Evolutionary conservation across 148 eudicot species (phyloP), one percentile per base, ranked within the genome.

Genomic region (Fagopyrum esculentum): DNA sequence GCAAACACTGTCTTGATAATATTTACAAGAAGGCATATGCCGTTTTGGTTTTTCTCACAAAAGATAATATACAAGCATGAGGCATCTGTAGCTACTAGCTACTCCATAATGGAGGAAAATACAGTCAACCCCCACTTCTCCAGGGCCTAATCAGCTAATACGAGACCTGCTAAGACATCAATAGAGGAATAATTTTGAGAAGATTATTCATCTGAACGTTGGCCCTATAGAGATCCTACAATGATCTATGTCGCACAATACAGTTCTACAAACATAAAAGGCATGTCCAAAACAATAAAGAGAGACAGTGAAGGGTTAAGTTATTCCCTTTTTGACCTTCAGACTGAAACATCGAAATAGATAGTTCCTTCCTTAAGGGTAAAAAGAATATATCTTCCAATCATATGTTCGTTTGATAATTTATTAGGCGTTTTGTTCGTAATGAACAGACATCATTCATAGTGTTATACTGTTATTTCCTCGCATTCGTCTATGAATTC

Each of bases 1-100:
- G 71, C 46, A 10, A 40, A 66, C 5, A 66, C 44, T 8, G 15
- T 43, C 71, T 5, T 15, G 47, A 66, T 40, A 66, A 43, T 66
- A 13, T 66, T 43, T 66, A 40, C 47, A 66, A 35, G 47, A 13
- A 6, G 9, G 70, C 16, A 0, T 64, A 40, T 64, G 45, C 7
- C 26, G 0, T 1, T 12, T 35, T 4, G 13, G 17, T 26, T 60
- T 26, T 60, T 64, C n/a, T 35, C 46, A 64, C 70, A 64, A 64
- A 61, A 40, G 70, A 45, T 40, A 13, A 64, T 40, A 64, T 64
- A 64, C 46, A 64, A 64, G 45, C 45, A 66, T 12, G 47, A 66
- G 16, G 19, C 17, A 66, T 43, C 71, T 43, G 43, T 43, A 66
- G 45, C 71, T 66, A 15, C 71, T 43, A 66, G 45, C 71, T 66